phyloP scores from a whole-genome alignment of 2,329 filamentous ascomycete genomes.

The Nemania serpens region DNA sequence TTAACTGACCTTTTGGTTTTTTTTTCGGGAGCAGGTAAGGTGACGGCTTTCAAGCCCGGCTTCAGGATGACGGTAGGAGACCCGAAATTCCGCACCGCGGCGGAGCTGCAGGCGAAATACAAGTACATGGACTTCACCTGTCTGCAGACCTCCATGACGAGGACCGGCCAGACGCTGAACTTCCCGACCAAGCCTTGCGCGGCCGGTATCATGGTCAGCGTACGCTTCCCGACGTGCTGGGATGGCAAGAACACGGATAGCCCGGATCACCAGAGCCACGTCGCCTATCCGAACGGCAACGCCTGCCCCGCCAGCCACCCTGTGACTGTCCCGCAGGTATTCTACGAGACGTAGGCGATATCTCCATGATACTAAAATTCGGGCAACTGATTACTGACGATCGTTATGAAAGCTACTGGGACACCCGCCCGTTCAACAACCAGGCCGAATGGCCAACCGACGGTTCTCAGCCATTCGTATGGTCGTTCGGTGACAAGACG shows the following conservation, averaged over 20 bases:
- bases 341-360: constrained; percentile 45
- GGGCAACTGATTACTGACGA: not conserved
- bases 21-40: constrained; percentile 29
- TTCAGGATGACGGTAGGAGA: constrained; percentile 50
- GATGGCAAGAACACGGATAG: constrained; percentile 40
- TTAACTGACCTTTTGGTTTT: too few relatives aligned
- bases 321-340: constrained; percentile 44
- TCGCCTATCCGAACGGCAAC: constrained; percentile 39
- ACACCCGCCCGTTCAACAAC: constrained; percentile 45
- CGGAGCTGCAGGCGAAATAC: constrained; percentile 37
- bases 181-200: constrained; percentile 35
- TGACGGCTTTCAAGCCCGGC: constrained; percentile 46
- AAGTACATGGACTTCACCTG: constrained; percentile 40
- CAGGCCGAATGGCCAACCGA: constrained; percentile 42
- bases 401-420: constrained; percentile 40
- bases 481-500: constrained; percentile 37
- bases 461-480: constrained; percentile 42
- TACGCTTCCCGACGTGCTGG: constrained; percentile 38
- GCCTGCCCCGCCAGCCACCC: constrained; percentile 41
- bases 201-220: constrained; percentile 36
- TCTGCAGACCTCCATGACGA: constrained; percentile 36
- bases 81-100: constrained; percentile 37
- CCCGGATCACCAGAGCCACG: constrained; percentile 41
- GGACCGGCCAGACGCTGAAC: constrained; percentile 36
- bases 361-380: not conserved